phyloP scores from a whole-genome alignment of 106 monocot genomes.

The Alisma plantagoaquatica region DNA sequence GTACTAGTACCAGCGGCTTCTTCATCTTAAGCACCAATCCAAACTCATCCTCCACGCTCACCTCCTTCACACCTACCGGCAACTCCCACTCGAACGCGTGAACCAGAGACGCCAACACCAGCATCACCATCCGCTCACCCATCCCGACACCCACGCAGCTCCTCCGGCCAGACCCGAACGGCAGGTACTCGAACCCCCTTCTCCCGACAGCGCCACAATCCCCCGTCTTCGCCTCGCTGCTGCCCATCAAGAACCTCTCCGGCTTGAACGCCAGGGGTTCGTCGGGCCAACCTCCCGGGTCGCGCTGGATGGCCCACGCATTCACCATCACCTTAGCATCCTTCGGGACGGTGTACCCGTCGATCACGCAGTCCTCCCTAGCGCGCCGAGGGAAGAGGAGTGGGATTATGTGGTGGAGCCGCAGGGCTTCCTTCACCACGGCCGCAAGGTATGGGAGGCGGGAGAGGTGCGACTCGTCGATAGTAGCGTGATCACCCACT shows the following conservation, averaged over 20 bases:
- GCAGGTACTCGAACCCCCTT: slow-evolving; percentile 12
- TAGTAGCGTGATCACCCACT: not conserved
- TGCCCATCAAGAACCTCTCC: slow-evolving; percentile 24
- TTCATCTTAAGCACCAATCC: slow-evolving; percentile 21
- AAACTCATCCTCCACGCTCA: slow-evolving; percentile 6
- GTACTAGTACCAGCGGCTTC: slow-evolving; percentile 7
- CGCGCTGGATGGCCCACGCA: slow-evolving; percentile 18
- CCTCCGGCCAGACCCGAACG: slow-evolving; percentile 18
- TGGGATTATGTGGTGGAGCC: slow-evolving; percentile 16
- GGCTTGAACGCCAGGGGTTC: slow-evolving; percentile 21
- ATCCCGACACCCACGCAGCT: slow-evolving; percentile 8
- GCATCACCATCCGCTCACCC: slow-evolving; percentile 11
- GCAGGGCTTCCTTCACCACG: slow-evolving; percentile 10
- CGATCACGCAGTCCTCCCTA: slow-evolving; percentile 1
- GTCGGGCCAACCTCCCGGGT: slow-evolving; percentile 14
- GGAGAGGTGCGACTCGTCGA: slow-evolving; percentile 13
- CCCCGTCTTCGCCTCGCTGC: not conserved
- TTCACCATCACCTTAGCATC: slow-evolving; percentile 12
- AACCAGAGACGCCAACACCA: slow-evolving; percentile 9
- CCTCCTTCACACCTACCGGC: not conserved
- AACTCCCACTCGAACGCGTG: slow-evolving; percentile 21
- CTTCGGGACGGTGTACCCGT: slow-evolving; percentile 12
- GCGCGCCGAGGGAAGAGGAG: slow-evolving; percentile 11
- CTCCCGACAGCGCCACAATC: not conserved
- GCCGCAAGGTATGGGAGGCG: slow-evolving; percentile 5